Base-by-base conservation (phyloP, 768 basidiomycete genomes). In the Lanmaoa pseudosensibilis region DNA sequence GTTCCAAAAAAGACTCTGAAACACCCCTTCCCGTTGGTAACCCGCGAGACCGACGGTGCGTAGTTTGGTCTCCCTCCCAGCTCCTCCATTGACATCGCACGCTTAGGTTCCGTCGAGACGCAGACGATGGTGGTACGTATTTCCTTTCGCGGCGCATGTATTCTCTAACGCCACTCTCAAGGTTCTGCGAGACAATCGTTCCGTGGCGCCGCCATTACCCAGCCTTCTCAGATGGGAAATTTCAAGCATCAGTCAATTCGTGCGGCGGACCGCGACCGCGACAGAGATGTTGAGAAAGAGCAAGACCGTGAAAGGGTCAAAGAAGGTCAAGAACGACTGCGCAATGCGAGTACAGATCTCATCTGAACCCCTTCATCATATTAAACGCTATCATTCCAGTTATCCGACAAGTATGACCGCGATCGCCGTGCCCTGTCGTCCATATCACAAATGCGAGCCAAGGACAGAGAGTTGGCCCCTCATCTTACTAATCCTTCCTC, bases 211-310 rank as follows among this genome's bases (percentile, higher is more conserved):
- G 60, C 72, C 25, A 64, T 88, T 47, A 82, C 88, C 25, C 91
- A 94, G 64, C 89, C 90, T 27, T 90, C 92, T 36, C 91, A 93
- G 74, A 94, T 94, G 92, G 92, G 92, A 46, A 92, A 92, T 68
- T 94, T 94, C 72, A 90, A 91, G 68, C 92, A 93, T 65, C 92
- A 94, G 62, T 90, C 91, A 12, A 73, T 87, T 63, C 88, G 90
- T 51, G 76, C 82, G 16, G 78, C 75, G 41, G 88, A 90, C 69
- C 81, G 86, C 47, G 83, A 74, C 54, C 75, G 79, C 47, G 83
- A 74, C 44, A 68, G 65, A 52, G 71, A 83, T 23, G 67, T 70
- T 9, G 86, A 80, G 55, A 74, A 71, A 54, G 80, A 81, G 30
- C 73, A 77, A 51, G 81, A 82, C 48, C 78, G 80, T 8, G 79